These are phyloP conservation scores for Lepidium sativum DNA, from an alignment of 345 rosid species.

Conservation along the genomic window DNA sequence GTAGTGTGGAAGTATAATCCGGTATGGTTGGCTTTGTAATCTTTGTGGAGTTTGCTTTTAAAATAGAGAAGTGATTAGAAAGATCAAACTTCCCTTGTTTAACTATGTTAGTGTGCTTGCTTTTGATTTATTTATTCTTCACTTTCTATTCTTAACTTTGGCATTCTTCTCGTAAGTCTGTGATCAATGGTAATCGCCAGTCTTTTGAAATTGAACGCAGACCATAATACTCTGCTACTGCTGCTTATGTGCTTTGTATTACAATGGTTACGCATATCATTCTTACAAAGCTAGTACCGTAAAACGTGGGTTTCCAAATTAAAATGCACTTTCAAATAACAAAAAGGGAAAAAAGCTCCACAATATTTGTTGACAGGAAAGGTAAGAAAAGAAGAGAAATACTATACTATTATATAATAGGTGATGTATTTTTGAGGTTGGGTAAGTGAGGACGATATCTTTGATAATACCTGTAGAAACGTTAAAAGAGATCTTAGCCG, in stretches of 20 bases:
- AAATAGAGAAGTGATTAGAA: conserved; percentile 6
- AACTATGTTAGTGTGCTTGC: conserved; percentile 2
- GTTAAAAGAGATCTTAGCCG: conserved; percentile 37
- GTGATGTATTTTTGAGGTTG: neutral
- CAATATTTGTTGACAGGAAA: neutral
- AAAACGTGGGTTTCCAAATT: neutral
- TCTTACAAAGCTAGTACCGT: too few relatives aligned
- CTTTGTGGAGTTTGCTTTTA: conserved; percentile 8
- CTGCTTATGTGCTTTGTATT: too few relatives aligned
- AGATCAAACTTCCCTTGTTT: neutral
- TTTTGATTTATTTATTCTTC: conserved; percentile 23
- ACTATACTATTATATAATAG: conserved; percentile 1
- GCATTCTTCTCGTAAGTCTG: neutral
- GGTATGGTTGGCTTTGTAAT: conserved; percentile 19
- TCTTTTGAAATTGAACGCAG: neutral
- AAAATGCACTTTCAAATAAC: neutral
- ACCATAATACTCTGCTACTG: neutral
- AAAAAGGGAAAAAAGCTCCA: neutral
- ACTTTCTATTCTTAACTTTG: neutral
- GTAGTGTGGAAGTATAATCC: neutral
- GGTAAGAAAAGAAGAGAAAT: neutral
- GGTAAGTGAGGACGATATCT: neutral
- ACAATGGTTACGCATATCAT: too few relatives aligned
- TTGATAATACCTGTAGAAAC: neutral
- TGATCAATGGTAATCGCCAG: neutral